phyloP scores from a whole-genome alignment of 2,329 filamentous ascomycete species.

The Talaromyces sp. region DNA sequence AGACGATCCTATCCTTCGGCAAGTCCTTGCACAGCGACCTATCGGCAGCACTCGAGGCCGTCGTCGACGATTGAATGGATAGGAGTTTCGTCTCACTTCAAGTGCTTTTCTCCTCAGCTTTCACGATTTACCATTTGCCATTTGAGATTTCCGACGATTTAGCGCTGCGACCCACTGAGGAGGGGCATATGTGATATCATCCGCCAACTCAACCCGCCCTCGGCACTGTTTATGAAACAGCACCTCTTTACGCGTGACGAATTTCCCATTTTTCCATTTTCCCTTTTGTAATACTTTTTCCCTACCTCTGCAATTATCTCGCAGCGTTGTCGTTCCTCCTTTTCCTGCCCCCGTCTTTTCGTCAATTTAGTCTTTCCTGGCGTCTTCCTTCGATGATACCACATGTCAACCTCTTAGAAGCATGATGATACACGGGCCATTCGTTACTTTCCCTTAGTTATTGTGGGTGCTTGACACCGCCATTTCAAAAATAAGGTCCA shows the following conservation, averaged over 20 bases:
- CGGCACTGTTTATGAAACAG: neutral
- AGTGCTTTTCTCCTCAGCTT: too few relatives aligned
- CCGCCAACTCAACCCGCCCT: neutral
- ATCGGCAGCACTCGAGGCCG: constrained; percentile 82
- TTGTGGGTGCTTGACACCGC: constrained; percentile 6
- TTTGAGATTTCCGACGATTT: neutral
- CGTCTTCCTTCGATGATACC: constrained; percentile 24
- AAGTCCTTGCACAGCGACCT: constrained; percentile 81
- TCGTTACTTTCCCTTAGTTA: constrained; percentile 18
- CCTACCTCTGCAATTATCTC: neutral
- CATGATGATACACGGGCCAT: constrained; percentile 28
- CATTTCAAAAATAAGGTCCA: constrained; percentile 16
- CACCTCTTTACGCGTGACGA: constrained; percentile 23
- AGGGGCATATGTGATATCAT: constrained; percentile 2
- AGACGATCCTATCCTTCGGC: constrained; percentile 77
- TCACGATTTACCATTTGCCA: neutral
- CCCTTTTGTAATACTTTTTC: constrained; percentile 23
- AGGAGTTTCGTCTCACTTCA: neutral
- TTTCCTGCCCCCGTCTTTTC: neutral
- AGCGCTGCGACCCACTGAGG: constrained; percentile 4
- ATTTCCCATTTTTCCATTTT: constrained; percentile 13
- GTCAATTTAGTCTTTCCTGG: constrained; percentile 5
- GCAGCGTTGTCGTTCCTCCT: neutral
- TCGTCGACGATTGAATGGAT: constrained; percentile 59
- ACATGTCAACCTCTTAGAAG: constrained; percentile 29